A percentile compares a stretch with the other conserved stretches of the same genome.
Conservation (phyloP, 1,139 yeast genomes). For the Scheffersomyces stambukii region DNA sequence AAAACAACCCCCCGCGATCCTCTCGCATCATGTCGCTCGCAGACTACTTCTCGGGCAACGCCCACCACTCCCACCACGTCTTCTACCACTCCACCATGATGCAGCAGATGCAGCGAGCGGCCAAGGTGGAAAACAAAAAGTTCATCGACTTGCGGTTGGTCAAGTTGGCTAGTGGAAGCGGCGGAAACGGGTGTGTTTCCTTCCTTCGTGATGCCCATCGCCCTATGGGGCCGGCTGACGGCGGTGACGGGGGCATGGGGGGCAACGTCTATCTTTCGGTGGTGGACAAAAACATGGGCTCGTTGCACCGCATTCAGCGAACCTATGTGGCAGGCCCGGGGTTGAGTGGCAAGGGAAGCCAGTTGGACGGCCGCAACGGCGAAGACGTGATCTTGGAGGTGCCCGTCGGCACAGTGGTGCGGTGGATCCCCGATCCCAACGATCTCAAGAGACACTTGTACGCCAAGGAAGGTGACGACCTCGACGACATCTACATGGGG, state of each 20-base stretch:
- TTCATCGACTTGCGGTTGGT: constrained; percentile 64
- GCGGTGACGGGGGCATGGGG: constrained; percentile 97
- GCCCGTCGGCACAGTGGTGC: constrained; percentile 84
- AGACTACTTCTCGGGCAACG: constrained; percentile 41
- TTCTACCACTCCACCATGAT: constrained; percentile 9
- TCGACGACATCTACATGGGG: constrained; percentile 26
- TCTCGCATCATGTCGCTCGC: constrained; percentile 19
- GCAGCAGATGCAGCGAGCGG: constrained; percentile 22
- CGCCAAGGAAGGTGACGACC: constrained; percentile 21
- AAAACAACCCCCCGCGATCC: constrained; percentile 1
- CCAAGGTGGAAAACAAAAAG: constrained; percentile 35
- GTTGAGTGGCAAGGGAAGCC: constrained; percentile 63
- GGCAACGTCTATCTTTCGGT: constrained; percentile 85
- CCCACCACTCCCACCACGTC: constrained; percentile 39
- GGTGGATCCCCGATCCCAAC: constrained; percentile 81
- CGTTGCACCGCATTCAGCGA: constrained; percentile 65
- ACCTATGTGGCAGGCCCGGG: constrained; percentile 74
- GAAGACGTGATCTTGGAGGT: constrained; percentile 75
- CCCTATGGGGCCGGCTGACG: constrained; percentile 91
- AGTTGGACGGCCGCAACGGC: constrained; percentile 82
- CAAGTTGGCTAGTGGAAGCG: constrained; percentile 70
- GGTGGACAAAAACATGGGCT: constrained; percentile 55
- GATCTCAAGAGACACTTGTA: constrained; percentile 33
- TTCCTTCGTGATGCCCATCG: constrained; percentile 83
- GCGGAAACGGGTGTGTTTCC: constrained; percentile 86